Percentiles rank a stretch among this genome's conserved stretches.
These are phyloP conservation scores for Hyphopichia wangnamkhiaoensis DNA, from an alignment of 1,139 yeast species.

Conservation along the genomic window DNA sequence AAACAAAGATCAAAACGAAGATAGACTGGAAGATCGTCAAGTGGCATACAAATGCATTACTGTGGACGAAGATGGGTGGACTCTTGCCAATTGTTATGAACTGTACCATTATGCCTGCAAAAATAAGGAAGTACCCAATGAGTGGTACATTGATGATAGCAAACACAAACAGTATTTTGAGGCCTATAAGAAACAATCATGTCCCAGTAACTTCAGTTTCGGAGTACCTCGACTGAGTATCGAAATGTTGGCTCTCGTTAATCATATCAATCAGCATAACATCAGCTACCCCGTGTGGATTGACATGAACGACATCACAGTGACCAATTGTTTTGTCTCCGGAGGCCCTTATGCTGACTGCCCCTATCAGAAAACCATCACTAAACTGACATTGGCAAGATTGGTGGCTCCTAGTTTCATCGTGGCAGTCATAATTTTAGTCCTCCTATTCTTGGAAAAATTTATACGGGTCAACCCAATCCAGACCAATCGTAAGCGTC, in stretches of 20 bases:
- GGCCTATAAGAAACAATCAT: conserved; percentile 35
- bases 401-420: conserved; percentile 68
- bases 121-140: conserved; percentile 32
- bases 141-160: conserved; percentile 48
- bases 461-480: conserved; percentile 36
- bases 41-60: conserved; percentile 65
- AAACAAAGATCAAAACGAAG: conserved; percentile 1
- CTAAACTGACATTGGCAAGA: conserved; percentile 57
- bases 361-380: conserved; percentile 65
- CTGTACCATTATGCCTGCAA: conserved; percentile 59
- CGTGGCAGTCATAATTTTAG: conserved; percentile 52
- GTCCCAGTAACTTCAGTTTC: conserved; percentile 55
- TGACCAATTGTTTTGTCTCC: conserved; percentile 76
- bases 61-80: conserved; percentile 52
- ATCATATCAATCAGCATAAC: conserved; percentile 18
- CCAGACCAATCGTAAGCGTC: conserved; percentile 40
- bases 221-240: conserved; percentile 56
- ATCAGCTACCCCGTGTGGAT: conserved; percentile 62
- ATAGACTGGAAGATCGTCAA: conserved; percentile 11
- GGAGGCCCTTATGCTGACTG: conserved; percentile 83
- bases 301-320: conserved; percentile 77
- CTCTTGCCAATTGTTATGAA: conserved; percentile 63
- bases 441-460: conserved; percentile 41
- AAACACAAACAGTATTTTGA: conserved; percentile 51
- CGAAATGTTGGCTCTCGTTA: conserved; percentile 35